These are phyloP conservation scores for Penicillium crustosum DNA, from an alignment of 2,329 filamentous ascomycete genomes.

Conservation along the genomic window DNA sequence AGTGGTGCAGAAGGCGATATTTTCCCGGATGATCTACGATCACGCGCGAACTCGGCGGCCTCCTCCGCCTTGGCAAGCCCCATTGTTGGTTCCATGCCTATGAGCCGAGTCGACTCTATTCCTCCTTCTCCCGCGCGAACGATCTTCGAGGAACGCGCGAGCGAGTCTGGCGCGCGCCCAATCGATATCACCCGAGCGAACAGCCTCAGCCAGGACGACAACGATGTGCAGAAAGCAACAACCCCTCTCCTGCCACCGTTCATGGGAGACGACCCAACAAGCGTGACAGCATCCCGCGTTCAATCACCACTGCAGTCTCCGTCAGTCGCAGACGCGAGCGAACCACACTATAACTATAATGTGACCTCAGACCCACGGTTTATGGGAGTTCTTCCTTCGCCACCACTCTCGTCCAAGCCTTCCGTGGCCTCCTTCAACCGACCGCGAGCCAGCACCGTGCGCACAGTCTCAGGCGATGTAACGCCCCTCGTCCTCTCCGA, in stretches of 20 bases:
- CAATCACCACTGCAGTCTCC: conserved; percentile 87
- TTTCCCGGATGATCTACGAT: conserved; percentile 36
- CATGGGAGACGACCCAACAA: conserved; percentile 59
- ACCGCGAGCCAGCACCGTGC: conserved; percentile 46
- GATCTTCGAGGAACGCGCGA: conserved; percentile 56
- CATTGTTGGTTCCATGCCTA: conserved; percentile 33
- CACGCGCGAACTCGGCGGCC: conserved; percentile 44
- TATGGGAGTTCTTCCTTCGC: conserved; percentile 57
- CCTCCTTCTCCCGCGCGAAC: conserved; percentile 65
- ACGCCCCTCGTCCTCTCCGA: conserved; percentile 64
- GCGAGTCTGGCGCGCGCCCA: conserved; percentile 51
- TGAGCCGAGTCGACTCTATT: conserved; percentile 52
- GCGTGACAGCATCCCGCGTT: conserved; percentile 55
- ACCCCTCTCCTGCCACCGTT: conserved; percentile 85
- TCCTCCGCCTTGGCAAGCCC: conserved; percentile 43
- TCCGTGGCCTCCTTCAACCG: conserved; percentile 73
- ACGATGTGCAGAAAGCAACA: conserved; percentile 66
- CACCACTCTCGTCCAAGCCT: conserved; percentile 72
- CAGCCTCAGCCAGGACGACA: conserved; percentile 48
- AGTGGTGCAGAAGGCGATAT: conserved; percentile 31
- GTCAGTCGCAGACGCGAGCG: conserved; percentile 63
- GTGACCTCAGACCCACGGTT: conserved; percentile 53
- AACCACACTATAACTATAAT: conserved; percentile 43
- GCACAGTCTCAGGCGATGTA: conserved; percentile 49
- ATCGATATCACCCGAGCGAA: conserved; percentile 57